phyloP scores from a whole-genome alignment of 73 alveolate species.

The Effrenium voratum region DNA sequence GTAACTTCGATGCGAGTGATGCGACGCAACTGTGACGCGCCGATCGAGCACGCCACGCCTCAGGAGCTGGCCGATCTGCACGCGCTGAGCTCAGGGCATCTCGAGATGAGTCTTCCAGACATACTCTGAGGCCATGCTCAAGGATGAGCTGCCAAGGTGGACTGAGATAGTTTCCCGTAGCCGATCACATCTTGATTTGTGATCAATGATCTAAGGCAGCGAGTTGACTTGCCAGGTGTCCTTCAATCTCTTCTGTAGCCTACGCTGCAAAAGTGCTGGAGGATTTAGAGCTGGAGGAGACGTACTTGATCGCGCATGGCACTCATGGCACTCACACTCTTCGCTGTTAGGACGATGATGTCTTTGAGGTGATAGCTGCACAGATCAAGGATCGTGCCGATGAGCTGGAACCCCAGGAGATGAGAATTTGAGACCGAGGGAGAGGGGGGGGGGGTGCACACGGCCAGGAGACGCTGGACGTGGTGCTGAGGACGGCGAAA shows the following conservation, averaged over 20 bases:
- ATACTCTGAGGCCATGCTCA: slow-evolving; percentile 32
- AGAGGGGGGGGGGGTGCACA: background rate
- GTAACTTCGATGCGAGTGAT: too few species aligned
- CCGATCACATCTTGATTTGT: background rate
- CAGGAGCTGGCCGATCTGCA: slow-evolving; percentile 72
- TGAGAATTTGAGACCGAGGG: background rate
- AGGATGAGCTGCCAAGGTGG: slow-evolving; percentile 44
- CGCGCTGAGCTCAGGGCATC: background rate
- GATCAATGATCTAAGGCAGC: background rate
- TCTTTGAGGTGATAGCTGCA: slow-evolving; percentile 56
- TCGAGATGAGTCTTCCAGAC: background rate
- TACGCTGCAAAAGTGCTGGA: slow-evolving; percentile 60
- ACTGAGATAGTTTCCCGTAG: background rate
- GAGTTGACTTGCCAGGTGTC: background rate
- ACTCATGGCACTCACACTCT: background rate
- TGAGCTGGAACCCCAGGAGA: slow-evolving; percentile 77
- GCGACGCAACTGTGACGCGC: too few species aligned
- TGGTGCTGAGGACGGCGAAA: slow-evolving; percentile 19
- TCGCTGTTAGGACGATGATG: slow-evolving; percentile 78
- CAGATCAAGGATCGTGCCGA: slow-evolving; percentile 29
- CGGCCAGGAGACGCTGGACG: slow-evolving; percentile 47
- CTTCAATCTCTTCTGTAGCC: slow-evolving; percentile 61
- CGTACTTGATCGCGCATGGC: background rate
- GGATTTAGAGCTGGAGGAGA: slow-evolving; percentile 63
- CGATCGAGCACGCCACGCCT: background rate